A percentile compares a stretch with the other conserved stretches of the same genome.
Conservation (phyloP, 2,329 filamentous ascomycete species). For the Dactylella cylindrospora region DNA sequence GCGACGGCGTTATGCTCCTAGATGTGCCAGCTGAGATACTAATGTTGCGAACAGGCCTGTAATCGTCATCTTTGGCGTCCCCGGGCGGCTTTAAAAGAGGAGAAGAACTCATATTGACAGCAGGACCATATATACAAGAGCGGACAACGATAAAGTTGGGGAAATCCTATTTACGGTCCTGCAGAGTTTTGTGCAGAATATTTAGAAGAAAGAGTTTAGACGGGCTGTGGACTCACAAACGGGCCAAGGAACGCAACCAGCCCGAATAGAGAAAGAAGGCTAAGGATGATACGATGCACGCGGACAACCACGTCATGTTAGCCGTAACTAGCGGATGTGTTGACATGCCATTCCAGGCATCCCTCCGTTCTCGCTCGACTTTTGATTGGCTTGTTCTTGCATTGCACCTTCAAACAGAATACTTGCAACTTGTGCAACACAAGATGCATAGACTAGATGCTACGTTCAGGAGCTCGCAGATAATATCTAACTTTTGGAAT, state of each 20-base stretch:
- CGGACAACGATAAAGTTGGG: too few relatives aligned
- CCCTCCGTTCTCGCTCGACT: constrained; percentile 13
- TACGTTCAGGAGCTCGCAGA: too few relatives aligned
- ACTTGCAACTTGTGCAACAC: too few relatives aligned
- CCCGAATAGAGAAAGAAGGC: too few relatives aligned
- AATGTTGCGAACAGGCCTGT: constrained; percentile 23
- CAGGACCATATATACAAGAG: too few relatives aligned
- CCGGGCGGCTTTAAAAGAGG: constrained; percentile 30
- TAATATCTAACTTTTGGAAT: too few relatives aligned
- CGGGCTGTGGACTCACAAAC: not conserved
- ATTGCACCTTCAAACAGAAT: too few relatives aligned
- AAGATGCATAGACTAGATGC: too few relatives aligned
- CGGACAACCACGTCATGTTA: constrained; percentile 41
- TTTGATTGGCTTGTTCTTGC: constrained; percentile 36
- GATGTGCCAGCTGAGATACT: constrained; percentile 39
- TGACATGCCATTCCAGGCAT: too few relatives aligned
- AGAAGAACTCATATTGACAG: constrained; percentile 33
- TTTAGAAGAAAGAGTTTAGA: not conserved
- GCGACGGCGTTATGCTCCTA: constrained; percentile 23
- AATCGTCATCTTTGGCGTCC: constrained; percentile 23
- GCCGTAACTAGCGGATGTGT: too few relatives aligned
- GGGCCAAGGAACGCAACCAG: constrained; percentile 14
- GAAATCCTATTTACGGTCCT: too few relatives aligned
- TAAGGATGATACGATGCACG: constrained; percentile 37
- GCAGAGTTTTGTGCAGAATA: not conserved